Base-by-base conservation (phyloP, 441 rosid species). In the Metrosideros polymorpha region DNA sequence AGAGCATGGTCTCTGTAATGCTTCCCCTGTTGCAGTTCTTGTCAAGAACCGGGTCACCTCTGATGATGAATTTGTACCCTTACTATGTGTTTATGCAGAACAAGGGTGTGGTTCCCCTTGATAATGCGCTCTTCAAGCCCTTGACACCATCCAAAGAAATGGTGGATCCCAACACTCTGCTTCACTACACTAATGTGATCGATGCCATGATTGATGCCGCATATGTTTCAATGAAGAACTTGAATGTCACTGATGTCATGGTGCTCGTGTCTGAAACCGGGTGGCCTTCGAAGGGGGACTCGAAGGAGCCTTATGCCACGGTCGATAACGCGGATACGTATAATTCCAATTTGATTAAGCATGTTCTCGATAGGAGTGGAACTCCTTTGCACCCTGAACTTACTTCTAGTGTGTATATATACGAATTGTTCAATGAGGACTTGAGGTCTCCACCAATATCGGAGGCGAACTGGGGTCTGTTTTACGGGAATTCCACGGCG, bases 21-120 rank as follows among this genome's bases (percentile, higher is more conserved):
- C 88, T 91, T 51, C 97, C 99, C 15, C 79, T 98, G 92, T 96
- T 96, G 86, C 93, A 91, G 86, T 96, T 98, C 91, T 90, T 96
- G 90, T 95, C 98, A 1, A 92, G 88, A 90, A 95, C 98, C 6
- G 94, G 91, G n/a, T 94, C 99, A 10, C 98, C 99, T 7, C 85
- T 96, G 90, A 98, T 98, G 99, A 94, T 98, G 98, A 98, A 98
- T 90, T 91, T 96, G 63, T 98, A 98, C 87, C 99, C 99, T 54
- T 96, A 98, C 91, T 98, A 96, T 59, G 98, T 95, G 45, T 98
- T 95, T 84, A 96, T 98, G 99, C 92, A 98, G 91, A 95, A 95
- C 89, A 96, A 95, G 90, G 98, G 99, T 14, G 98, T 96, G 82
- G 98, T 98, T 84, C 98, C 99, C 59, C 90, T 98, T n/a, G 99